Evolutionary conservation across 495 filamentous ascomycete genomes (phyloP).

Genomic region (Penicillium cinerascens): DNA sequence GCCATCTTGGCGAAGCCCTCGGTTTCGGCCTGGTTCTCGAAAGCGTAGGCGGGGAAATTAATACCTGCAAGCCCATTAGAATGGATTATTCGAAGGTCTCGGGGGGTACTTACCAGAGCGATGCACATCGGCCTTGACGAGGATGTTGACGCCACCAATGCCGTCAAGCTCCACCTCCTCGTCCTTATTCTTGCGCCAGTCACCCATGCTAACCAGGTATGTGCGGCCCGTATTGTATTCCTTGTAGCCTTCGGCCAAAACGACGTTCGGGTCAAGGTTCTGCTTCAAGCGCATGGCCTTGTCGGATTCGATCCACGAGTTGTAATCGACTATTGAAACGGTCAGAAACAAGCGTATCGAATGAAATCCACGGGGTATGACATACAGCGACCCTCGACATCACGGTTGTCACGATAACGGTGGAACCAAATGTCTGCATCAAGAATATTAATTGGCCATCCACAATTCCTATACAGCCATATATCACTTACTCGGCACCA

Average conservation of each 20-base stretch:
- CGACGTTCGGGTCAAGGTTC: constrained; percentile 68
- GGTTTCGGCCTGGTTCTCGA: constrained; percentile 98
- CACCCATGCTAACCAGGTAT: constrained; percentile 82
- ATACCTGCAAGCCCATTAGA: constrained; percentile 56
- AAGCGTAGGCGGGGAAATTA: constrained; percentile 95
- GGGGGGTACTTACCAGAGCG: constrained; percentile 64
- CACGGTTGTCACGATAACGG: constrained; percentile 72
- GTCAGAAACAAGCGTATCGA: constrained; percentile 6
- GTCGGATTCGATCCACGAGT: constrained; percentile 96
- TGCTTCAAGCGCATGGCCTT: constrained; percentile 70
- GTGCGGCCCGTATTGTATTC: constrained; percentile 86
- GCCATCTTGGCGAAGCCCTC: constrained; percentile 99
- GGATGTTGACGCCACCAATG: constrained; percentile 93
- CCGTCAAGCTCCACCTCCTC: constrained; percentile 89
- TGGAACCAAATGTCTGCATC: constrained; percentile 94
- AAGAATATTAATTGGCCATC: constrained; percentile 20
- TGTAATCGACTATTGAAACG: constrained; percentile 77
- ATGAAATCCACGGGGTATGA: constrained; percentile 6
- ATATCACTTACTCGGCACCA: constrained; percentile 76
- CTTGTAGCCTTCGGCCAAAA: constrained; percentile 92
- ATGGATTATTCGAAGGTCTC: too few relatives aligned
- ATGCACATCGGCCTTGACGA: constrained; percentile 97
- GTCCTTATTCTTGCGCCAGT: constrained; percentile 88
- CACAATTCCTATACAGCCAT: not conserved
- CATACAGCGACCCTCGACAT: constrained; percentile 94